A percentile compares a stretch with the other conserved stretches of the same genome.
Conservation (phyloP, 495 filamentous ascomycete genomes). For the Daldinia bambusicola region DNA sequence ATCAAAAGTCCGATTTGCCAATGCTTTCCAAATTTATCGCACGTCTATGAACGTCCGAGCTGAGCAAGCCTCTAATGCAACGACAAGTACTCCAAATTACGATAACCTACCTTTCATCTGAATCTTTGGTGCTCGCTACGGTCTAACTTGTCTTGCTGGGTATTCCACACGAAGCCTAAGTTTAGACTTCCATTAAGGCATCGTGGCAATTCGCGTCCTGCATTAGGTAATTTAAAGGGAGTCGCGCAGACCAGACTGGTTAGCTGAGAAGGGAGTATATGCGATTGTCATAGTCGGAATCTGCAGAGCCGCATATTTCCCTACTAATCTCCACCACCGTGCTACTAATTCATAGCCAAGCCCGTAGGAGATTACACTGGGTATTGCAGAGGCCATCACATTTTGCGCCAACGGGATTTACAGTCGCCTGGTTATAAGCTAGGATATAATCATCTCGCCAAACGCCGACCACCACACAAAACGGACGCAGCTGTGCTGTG, state of each 20-base stretch:
- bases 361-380: neutral
- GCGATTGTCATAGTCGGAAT: neutral
- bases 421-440: neutral
- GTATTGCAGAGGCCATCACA: neutral
- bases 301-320: neutral
- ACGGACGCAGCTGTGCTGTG: neutral
- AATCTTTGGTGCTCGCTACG: neutral
- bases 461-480: neutral
- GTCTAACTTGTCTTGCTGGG: neutral
- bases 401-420: neutral
- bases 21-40: neutral
- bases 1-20: conserved; percentile 2
- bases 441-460: neutral
- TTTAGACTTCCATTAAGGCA: neutral
- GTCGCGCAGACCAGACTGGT: neutral
- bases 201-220: neutral
- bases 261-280: neutral
- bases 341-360: neutral
- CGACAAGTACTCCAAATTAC: neutral
- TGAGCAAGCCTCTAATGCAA: neutral
- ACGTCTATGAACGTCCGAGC: neutral
- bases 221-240: neutral
- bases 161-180: neutral
- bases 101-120: neutral
- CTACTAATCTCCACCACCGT: neutral